Percentiles rank a stretch among this genome's conserved stretches.
phyloP scores from a whole-genome alignment of 2,329 filamentous ascomycete genomes.

The Colletotrichum endophyticum region DNA sequence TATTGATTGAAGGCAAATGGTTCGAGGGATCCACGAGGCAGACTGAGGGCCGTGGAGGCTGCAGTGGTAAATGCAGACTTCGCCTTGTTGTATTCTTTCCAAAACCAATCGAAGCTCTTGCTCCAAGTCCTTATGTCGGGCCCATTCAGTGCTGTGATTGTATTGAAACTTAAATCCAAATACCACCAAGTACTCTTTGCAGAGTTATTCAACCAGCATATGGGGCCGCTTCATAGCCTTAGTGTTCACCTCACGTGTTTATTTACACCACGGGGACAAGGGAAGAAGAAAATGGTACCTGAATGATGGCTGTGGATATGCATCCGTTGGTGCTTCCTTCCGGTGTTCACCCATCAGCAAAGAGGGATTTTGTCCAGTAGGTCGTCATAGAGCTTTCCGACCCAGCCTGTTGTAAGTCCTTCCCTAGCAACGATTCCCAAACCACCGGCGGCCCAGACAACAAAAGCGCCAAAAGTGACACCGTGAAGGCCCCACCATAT shows the following conservation, averaged over 20 bases:
- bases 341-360: neutral
- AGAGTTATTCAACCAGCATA: neutral
- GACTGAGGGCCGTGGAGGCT: neutral
- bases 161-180: neutral
- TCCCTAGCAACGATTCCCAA: constrained; percentile 78
- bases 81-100: neutral
- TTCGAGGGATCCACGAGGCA: neutral
- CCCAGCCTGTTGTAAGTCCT: constrained; percentile 76
- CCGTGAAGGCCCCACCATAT: constrained; percentile 77
- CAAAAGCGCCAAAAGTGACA: constrained; percentile 59
- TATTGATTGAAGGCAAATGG: neutral
- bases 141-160: neutral
- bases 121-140: neutral
- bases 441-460: constrained; percentile 82
- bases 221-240: neutral
- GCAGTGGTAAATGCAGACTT: neutral
- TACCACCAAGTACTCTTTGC: neutral
- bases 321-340: neutral
- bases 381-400: constrained; percentile 79
- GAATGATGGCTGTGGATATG: neutral
- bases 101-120: neutral
- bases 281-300: neutral
- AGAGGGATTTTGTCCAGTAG: constrained; percentile 53
- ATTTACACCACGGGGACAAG: neutral
- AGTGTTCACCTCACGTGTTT: neutral